Evolutionary conservation across 129 eudicot genomes (phyloP).

Genomic region (Centella asiatica): DNA sequence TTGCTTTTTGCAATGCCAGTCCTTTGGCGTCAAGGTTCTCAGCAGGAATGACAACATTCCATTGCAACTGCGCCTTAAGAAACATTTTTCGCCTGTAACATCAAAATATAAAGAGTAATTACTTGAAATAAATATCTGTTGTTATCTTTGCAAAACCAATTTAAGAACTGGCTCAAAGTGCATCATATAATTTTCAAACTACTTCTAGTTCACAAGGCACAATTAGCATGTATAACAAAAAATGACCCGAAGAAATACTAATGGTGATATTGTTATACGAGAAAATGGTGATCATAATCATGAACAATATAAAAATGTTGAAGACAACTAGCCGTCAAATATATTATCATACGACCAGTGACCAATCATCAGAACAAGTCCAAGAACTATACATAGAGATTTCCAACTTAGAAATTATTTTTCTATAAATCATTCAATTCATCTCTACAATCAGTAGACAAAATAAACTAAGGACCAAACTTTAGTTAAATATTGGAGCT

Average conservation of each 20-base stretch:
- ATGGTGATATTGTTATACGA: not conserved
- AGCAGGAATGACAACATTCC: slow-evolving; percentile 79
- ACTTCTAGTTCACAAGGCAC: not conserved
- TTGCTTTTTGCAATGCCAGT: slow-evolving; percentile 58
- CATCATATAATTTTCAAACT: not conserved
- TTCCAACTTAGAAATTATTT: not conserved
- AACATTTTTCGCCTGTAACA: slow-evolving; percentile 2
- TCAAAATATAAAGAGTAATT: slow-evolving; percentile 13
- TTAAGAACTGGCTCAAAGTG: no score
- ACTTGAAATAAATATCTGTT: not conserved
- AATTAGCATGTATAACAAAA: not conserved
- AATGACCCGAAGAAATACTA: not conserved
- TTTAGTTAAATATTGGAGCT: no score
- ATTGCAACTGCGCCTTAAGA: slow-evolving; percentile 11
- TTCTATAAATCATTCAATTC: not conserved
- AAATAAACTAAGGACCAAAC: no score
- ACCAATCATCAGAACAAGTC: not conserved
- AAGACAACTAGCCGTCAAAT: not conserved
- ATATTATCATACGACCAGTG: not conserved
- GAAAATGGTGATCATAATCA: no score
- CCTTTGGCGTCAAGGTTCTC: slow-evolving; percentile 54
- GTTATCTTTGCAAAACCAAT: no score
- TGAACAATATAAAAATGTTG: not conserved
- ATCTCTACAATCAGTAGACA: not conserved
- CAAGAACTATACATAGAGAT: not conserved